Conservation (phyloP, 139 green algal species). For the Tetradesmus lagerheimii region DNA sequence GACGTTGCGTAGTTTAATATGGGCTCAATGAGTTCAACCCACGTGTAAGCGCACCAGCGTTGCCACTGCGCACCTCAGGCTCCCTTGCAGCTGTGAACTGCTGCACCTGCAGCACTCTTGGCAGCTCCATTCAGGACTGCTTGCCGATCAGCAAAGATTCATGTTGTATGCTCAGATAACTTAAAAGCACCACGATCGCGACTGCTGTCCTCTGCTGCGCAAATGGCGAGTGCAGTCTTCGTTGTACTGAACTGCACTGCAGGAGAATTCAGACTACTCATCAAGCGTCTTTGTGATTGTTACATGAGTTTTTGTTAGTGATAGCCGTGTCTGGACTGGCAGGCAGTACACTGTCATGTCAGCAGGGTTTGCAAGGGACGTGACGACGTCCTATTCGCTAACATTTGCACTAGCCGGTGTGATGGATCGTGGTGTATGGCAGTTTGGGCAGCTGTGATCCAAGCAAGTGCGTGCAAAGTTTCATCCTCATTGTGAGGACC, state of each 20-base stretch:
- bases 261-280: too few species aligned
- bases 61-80: constrained; percentile 11
- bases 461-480: not conserved
- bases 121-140: constrained; percentile 4
- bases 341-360: not conserved
- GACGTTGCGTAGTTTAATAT: not conserved
- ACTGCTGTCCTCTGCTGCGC: too few species aligned
- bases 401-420: not conserved
- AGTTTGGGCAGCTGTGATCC: not conserved
- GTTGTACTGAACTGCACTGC: too few species aligned
- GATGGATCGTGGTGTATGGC: not conserved
- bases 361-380: not conserved
- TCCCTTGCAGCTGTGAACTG: constrained; percentile 40
- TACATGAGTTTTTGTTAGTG: too few species aligned
- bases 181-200: not conserved
- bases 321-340: not conserved
- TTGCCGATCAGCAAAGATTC: not conserved
- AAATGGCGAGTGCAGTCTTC: too few species aligned
- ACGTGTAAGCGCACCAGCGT: too few species aligned
- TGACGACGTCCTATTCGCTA: not conserved
- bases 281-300: too few species aligned
- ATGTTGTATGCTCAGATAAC: too few species aligned
- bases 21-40: too few species aligned
- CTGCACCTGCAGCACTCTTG: constrained; percentile 31
- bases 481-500: not conserved